Evolutionary conservation across 139 green algal species (phyloP), one percentile per base, ranked within the genome.

Genomic region (Chlorella vulgaris): DNA sequence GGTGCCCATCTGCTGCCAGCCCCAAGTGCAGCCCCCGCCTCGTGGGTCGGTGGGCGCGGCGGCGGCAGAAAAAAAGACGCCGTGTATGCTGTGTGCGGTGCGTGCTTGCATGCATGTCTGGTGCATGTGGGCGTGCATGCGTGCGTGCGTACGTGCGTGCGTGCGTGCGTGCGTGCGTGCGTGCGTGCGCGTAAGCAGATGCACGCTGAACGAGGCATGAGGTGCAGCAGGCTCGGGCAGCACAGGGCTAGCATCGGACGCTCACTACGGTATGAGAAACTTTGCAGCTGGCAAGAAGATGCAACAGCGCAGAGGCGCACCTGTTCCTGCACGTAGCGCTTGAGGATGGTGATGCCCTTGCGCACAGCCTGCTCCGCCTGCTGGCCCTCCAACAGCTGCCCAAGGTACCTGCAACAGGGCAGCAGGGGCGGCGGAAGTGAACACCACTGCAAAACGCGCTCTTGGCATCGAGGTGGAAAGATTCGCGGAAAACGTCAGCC

Each of bases 391-490:
- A 88, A 55, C 47, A 96, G 81, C 83, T 96, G 94, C 7, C 90
- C 92, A n/a, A 97, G 88, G 83, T 97, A 91, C 86, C 86, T 90
- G 86, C 69, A 61, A 38, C n/a, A 29, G n/a, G 36, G 69, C 22
- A 26, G 36, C 0, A 18, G 33, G 7, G 35, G 22, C 2, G 39
- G 38, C 31, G 26, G 38, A 3, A 3, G 55, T 38, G 29, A 60
- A 26, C 24, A 21, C 15, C 7, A 19, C 35, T 24, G 36, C 19
- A 22, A 38, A 13, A 31, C 21, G 21, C 21, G 35, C 15, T 36
- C 18, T 73, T 31, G 33, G 31, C 22, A 40, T n/a, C 0, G 2
- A 31, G 19, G 47, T 10, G 13, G 69, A n/a, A 40, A 28, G 69
- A 21, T 62, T 40, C 7, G 10, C 10, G n/a, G n/a, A n/a, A n/a